phyloP scores from a whole-genome alignment of 805 yeast species.

The Cyberlindnera samutprakarnensis region DNA sequence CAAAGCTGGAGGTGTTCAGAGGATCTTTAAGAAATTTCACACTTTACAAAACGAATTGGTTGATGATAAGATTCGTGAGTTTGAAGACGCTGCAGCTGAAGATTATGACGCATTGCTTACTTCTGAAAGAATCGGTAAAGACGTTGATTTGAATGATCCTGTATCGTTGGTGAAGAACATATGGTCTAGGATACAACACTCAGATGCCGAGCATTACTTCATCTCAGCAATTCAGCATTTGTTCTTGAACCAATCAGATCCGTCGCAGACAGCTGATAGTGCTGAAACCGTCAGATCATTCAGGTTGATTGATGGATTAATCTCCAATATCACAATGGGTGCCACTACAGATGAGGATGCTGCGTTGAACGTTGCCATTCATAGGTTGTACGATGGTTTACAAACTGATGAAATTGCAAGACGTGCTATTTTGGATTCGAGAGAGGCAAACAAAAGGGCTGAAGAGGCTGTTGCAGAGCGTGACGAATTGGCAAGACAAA shows the following conservation, averaged over 20 bases:
- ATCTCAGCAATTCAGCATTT: conserved; percentile 48
- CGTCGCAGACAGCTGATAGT: conserved; percentile 37
- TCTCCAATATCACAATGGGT: conserved; percentile 53
- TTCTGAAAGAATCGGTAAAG: conserved; percentile 27
- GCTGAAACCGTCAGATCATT: conserved; percentile 43
- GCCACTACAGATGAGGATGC: conserved; percentile 42
- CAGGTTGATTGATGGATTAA: conserved; percentile 56
- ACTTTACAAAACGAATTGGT: conserved; percentile 50
- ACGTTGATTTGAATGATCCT: conserved; percentile 48
- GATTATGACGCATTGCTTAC: conserved; percentile 42
- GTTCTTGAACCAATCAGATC: conserved; percentile 31
- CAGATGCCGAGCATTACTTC: conserved; percentile 43
- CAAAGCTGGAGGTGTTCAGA: conserved; percentile 46
- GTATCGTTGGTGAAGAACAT: conserved; percentile 57
- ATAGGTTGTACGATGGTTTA: conserved; percentile 59
- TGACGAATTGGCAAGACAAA: conserved; percentile 55
- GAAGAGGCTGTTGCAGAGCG: conserved; percentile 53
- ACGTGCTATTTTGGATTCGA: conserved; percentile 54
- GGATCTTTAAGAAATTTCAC: conserved; percentile 44
- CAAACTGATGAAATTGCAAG: conserved; percentile 83
- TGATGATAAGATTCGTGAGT: conserved; percentile 58
- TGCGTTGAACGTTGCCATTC: conserved; percentile 73
- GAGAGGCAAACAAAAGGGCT: conserved; percentile 42
- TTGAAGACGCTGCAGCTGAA: conserved; percentile 44
- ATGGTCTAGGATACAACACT: conserved; percentile 49